phyloP scores from a whole-genome alignment of 495 filamentous ascomycete genomes.

The Penicillium verhagenii region DNA sequence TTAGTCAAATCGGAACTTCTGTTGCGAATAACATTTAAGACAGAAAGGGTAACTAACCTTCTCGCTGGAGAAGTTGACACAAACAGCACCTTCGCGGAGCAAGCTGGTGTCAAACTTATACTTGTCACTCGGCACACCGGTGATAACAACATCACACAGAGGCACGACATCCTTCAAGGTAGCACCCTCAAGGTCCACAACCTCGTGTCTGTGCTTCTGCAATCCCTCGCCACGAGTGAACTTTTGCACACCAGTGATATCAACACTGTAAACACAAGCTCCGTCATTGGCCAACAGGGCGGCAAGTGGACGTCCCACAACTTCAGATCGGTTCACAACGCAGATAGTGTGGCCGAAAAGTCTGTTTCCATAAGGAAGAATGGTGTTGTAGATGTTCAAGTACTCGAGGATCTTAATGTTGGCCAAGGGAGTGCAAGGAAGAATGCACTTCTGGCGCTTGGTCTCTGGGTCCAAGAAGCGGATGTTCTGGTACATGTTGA shows the following conservation, averaged over 20 bases:
- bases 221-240: constrained; percentile 87
- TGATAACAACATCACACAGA: constrained; percentile 88
- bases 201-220: constrained; percentile 76
- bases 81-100: constrained; percentile 84
- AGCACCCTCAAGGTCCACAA: constrained; percentile 73
- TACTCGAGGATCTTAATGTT: constrained; percentile 96
- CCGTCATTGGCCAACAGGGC: constrained; percentile 95
- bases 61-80: constrained; percentile 95
- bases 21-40: constrained; percentile 1
- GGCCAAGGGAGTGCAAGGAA: constrained; percentile 94
- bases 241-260: constrained; percentile 87
- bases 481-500: constrained; percentile 99
- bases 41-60: constrained; percentile 50
- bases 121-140: constrained; percentile 79
- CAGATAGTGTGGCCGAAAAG: constrained; percentile 90
- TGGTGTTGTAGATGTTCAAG: constrained; percentile 93
- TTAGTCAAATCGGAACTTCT: background rate
- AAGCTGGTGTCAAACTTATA: constrained; percentile 86
- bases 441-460: constrained; percentile 80
- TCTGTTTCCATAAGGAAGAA: constrained; percentile 89
- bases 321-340: constrained; percentile 92
- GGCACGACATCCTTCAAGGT: constrained; percentile 76
- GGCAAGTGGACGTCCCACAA: constrained; percentile 91
- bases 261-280: constrained; percentile 90
- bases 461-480: constrained; percentile 79